Base-by-base conservation (phyloP, 2,329 filamentous ascomycete genomes). In the Hypomyces rosellus region DNA sequence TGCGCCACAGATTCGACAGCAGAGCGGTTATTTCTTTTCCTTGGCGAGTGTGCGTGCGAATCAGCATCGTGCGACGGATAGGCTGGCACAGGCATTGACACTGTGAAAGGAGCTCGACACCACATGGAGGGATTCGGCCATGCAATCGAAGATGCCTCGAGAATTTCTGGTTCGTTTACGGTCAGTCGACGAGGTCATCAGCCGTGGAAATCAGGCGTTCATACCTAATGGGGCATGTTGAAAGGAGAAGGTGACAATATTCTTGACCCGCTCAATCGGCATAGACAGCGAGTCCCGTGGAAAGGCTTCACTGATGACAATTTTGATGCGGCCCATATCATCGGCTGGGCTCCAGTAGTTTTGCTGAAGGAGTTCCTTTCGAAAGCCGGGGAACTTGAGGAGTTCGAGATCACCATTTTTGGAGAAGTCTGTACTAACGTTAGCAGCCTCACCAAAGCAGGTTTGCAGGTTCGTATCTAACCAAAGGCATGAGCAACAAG, bases 221-320 rank as follows among this genome's bases (percentile, higher is more conserved):
- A 75, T 57, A 92, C 89, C 77, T 49, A 87, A 69, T 1, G 89
- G 89, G 34, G 87, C 89, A 71, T 93, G 88, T 61, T 93, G 88
- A 60, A 95, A 95, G 1, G 89, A 85, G 66, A 95, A 93, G 13
- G 80, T 79, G 20, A 90, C 79, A 41, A 89, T 68, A 59, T 91
- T 88, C 61, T 85, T 86, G 54, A 87, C 72, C 38, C 82, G 74
- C 59, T 88, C 82, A 56, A 87, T 81, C 0, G 81, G 78, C 39
- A 71, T 67, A 2, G 71, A 69, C 1, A 69, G 50, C 2, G 71
- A 78, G 52, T 78, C 74, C 36, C 81, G 72, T 9, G 76, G 73
- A 51, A 89, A 82, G 0, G 87, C 84, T 62, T 92, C 88, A 44
- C 86, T 83, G 51, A 95, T 78, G 48, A 90, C 66, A 22, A 95